Conservation (phyloP, 2,329 filamentous ascomycete species). For the Geoglossum cookeanum region DNA sequence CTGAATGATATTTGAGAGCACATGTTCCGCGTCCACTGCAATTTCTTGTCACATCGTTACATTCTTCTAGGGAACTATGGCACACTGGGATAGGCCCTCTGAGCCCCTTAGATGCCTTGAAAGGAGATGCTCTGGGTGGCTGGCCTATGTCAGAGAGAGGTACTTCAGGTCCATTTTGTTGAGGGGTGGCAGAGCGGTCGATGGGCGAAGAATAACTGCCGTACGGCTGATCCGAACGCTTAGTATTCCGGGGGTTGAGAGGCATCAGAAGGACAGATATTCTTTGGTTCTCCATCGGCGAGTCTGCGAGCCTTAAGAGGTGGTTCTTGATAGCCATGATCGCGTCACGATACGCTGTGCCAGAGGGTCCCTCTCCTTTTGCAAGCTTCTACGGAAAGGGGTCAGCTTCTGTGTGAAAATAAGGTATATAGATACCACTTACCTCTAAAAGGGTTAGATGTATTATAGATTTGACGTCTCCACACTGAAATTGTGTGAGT, state of each 20-base stretch:
- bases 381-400: not conserved
- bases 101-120: not conserved
- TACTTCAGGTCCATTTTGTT: not conserved
- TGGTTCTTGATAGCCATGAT: not conserved
- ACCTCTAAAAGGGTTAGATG: not conserved
- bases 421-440: not conserved
- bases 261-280: not conserved
- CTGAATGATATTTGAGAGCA: conserved; percentile 40
- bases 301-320: not conserved
- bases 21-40: conserved; percentile 75
- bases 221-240: not conserved
- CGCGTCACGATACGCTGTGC: not conserved
- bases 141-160: not conserved
- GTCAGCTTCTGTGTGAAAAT: not conserved
- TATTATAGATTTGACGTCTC: not conserved
- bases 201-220: not conserved
- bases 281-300: not conserved
- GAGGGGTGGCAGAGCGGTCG: not conserved
- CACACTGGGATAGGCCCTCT: conserved; percentile 46
- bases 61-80: conserved; percentile 51
- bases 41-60: conserved; percentile 48
- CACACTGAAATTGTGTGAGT: not conserved
- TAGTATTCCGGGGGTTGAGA: not conserved
- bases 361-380: not conserved
- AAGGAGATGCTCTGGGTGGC: not conserved